These are phyloP conservation scores for Maudiozyma barnettii DNA, from an alignment of 805 yeast species.

Conservation along the genomic window DNA sequence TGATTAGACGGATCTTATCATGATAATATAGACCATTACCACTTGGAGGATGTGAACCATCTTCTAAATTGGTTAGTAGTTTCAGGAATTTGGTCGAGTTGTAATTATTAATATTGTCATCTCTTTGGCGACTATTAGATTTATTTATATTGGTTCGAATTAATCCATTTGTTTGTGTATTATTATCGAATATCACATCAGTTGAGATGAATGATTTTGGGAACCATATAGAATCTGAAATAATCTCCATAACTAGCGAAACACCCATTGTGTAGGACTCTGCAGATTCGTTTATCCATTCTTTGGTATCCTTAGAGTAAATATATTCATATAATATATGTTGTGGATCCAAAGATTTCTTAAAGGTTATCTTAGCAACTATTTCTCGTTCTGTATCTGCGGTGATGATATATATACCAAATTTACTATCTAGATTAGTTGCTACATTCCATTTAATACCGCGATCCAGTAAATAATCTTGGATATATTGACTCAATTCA, in stretches of 20 bases:
- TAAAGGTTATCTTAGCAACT: slow-evolving; percentile 20
- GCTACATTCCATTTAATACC: slow-evolving; percentile 11
- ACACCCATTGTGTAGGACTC: slow-evolving; percentile 23
- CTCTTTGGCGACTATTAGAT: no score
- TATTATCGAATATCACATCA: slow-evolving; percentile 14
- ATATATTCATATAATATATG: slow-evolving; percentile 23
- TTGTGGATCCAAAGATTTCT: slow-evolving; percentile 16
- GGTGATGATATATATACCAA: slow-evolving; percentile 22
- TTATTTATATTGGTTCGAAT: not conserved
- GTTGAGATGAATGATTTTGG: slow-evolving; percentile 19
- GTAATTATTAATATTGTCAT: no score
- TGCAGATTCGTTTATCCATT: slow-evolving; percentile 25
- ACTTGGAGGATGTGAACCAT: not conserved
- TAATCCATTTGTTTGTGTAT: slow-evolving; percentile 17
- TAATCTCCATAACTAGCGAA: slow-evolving; percentile 19
- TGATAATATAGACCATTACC: slow-evolving; percentile 1
- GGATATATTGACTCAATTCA: slow-evolving; percentile 17
- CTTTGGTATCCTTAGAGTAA: slow-evolving; percentile 12
- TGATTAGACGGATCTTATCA: slow-evolving; percentile 13
- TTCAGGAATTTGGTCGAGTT: not conserved
- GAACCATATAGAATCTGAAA: slow-evolving; percentile 12
- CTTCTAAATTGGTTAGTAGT: not conserved
- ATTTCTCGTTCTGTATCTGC: slow-evolving; percentile 2
- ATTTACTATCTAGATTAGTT: slow-evolving; percentile 21
- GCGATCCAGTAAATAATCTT: slow-evolving; percentile 15